Conservation (phyloP, 2,329 filamentous ascomycete species). For the Anisogramma anomala region DNA sequence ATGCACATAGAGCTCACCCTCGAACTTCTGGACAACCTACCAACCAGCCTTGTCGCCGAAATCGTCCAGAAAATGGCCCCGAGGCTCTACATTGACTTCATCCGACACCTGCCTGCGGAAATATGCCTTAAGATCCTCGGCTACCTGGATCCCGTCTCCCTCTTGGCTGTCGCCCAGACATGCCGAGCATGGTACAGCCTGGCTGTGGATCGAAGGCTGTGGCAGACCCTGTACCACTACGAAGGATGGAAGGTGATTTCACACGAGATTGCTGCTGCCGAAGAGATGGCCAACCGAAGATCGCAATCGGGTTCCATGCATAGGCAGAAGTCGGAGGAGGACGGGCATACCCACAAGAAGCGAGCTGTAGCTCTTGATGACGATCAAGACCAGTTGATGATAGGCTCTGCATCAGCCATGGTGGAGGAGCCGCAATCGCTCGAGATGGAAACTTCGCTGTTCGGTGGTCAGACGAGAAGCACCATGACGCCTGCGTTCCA, state of each 20-base stretch:
- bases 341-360: constrained; percentile 44
- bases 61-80: constrained; percentile 74
- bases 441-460: constrained; percentile 15
- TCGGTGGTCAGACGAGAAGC: constrained; percentile 17
- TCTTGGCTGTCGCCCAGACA: constrained; percentile 67
- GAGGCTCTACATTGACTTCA: constrained; percentile 84
- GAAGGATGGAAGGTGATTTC: constrained; percentile 76
- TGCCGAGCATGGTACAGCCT: constrained; percentile 74
- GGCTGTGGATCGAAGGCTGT: constrained; percentile 72
- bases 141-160: constrained; percentile 69
- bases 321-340: constrained; percentile 30
- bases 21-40: constrained; percentile 63
- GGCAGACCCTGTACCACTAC: constrained; percentile 69
- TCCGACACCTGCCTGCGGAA: constrained; percentile 74
- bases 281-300: constrained; percentile 43
- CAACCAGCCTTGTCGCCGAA: constrained; percentile 65
- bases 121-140: constrained; percentile 83
- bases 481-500: constrained; percentile 19
- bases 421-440: constrained; percentile 19
- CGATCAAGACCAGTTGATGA: constrained; percentile 35
- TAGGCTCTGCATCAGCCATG: constrained; percentile 22
- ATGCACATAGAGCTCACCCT: constrained; percentile 60
- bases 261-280: constrained; percentile 54
- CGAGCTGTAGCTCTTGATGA: constrained; percentile 38
- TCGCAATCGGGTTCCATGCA: constrained; percentile 31